These are phyloP conservation scores for Lactarius quietus DNA, from an alignment of 768 basidiomycete genomes.

Conservation along the genomic window DNA sequence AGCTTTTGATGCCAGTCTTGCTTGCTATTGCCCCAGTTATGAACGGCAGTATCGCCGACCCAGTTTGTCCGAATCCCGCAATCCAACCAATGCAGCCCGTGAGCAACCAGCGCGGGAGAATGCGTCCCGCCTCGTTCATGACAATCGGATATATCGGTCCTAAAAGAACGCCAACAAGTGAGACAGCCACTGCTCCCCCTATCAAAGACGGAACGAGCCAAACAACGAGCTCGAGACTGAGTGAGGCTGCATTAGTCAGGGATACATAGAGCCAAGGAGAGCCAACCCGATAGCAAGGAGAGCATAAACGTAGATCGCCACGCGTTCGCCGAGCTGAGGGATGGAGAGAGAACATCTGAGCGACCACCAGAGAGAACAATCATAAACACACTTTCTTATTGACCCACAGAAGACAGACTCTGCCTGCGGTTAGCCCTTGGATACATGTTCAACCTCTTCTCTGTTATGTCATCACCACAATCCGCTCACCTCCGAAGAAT, in stretches of 20 bases:
- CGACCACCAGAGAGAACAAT: background rate
- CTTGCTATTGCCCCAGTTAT: slow-evolving; percentile 45
- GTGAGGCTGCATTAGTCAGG: background rate
- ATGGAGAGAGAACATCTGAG: background rate
- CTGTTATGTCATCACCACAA: background rate
- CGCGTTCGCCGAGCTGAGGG: slow-evolving; percentile 37
- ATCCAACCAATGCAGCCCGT: slow-evolving; percentile 48
- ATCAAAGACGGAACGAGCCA: slow-evolving; percentile 56
- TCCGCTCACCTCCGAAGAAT: slow-evolving; percentile 41
- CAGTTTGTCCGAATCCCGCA: slow-evolving; percentile 48
- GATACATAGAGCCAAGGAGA: background rate
- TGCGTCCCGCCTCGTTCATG: slow-evolving; percentile 40
- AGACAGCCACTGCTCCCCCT: slow-evolving; percentile 49
- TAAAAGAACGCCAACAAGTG: slow-evolving; percentile 51
- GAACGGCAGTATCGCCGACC: slow-evolving; percentile 51
- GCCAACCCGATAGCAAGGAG: slow-evolving; percentile 38
- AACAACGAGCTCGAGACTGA: slow-evolving; percentile 50
- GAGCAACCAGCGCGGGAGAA: slow-evolving; percentile 45
- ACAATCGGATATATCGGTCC: slow-evolving; percentile 47
- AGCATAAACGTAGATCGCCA: slow-evolving; percentile 37
- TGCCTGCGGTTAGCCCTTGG: slow-evolving; percentile 48
- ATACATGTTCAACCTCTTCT: background rate
- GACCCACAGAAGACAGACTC: slow-evolving; percentile 49
- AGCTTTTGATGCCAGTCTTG: slow-evolving; percentile 40
- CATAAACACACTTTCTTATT: slow-evolving; percentile 38